Evolutionary conservation across 176 grass and related monocot genomes (phyloP).

Genomic region (Carex kokanica): DNA sequence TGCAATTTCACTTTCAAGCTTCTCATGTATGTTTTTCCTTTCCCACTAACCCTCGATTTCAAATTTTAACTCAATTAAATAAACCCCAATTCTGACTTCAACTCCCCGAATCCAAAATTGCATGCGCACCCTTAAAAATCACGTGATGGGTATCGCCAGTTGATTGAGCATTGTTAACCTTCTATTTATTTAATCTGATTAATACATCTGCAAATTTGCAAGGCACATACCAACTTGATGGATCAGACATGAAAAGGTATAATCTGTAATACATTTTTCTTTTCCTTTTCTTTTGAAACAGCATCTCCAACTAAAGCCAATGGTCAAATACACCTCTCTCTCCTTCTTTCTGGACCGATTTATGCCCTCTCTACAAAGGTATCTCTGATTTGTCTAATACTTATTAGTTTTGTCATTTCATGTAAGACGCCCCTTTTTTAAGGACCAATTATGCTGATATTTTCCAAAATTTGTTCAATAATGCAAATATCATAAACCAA

Average conservation of each 20-base stretch:
- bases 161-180: not conserved
- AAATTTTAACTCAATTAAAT: not conserved
- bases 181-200: not conserved
- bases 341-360: slow-evolving; percentile 61
- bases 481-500: not conserved
- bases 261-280: not conserved
- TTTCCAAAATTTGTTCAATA: not conserved
- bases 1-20: slow-evolving; percentile 36
- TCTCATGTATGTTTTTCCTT: slow-evolving; percentile 10
- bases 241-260: no score
- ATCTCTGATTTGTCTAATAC: not conserved
- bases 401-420: not conserved
- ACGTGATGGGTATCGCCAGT: not conserved
- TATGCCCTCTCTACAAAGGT: slow-evolving; percentile 60
- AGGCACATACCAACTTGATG: not conserved
- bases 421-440: not conserved
- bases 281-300: slow-evolving; percentile 22
- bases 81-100: not conserved
- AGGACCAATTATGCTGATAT: not conserved
- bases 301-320: slow-evolving; percentile 61
- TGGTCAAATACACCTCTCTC: slow-evolving; percentile 83
- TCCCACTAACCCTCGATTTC: not conserved
- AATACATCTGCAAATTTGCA: not conserved
- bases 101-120: not conserved
- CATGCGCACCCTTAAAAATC: not conserved